Base-by-base conservation (phyloP, 1,139 yeast genomes). In the Hyphopichia fennica region DNA sequence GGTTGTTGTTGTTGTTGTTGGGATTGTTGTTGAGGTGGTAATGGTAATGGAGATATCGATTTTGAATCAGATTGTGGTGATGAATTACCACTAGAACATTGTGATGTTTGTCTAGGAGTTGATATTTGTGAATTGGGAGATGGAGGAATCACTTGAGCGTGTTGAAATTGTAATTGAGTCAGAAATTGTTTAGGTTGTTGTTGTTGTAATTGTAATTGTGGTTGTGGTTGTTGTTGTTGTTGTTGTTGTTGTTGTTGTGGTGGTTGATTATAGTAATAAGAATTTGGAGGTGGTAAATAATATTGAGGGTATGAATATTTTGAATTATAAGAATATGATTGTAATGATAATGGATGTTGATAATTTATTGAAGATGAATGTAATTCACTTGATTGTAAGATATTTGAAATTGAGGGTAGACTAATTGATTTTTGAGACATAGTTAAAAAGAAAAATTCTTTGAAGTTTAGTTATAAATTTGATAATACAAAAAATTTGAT, bases 371-470 rank as follows among this genome's bases (percentile, higher is more conserved):
- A 14, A 14, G 14, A n/a, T 28, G 13, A 14, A 4, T 28, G 7
- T n/a, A n/a, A 28, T 4, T 28, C 31, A n/a, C 14, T 28, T 14
- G 14, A 11, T n/a, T n/a, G n/a, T 44, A 67, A 59, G 23, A 67
- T 60, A 52, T 67, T 69, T 32, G 67, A 61, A 29, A 67, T 67
- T 14, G 73, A 71, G 18, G 73, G 73, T 51, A 67, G 60, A 45
- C 63, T 63, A 18, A 67, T 55, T 4, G 34, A 25, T 30, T 37
- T 37, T 15, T 37, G 34, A 5, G 39, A 37, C 39, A 37, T 37
- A 15, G 4, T 36, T 32, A n/a, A 31, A 13, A 9, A 28, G 30
- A 7, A 22, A 22, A 22, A 7, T 22, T n/a, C n/a, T n/a, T n/a
- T n/a, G n/a, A n/a, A n/a, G 13, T 5, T 28, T 28, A 28, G 31